Conservation (phyloP, 164 flowering plant genomes). For the Vitis vinifera region ASM3070453v1 NC_081805.1:3025001-3025500, state of each 20-base stretch:
- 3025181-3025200: no score
- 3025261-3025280: no score
- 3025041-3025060: slow-evolving; percentile 51
- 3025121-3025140: slow-evolving; percentile 5
- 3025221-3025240: no score
- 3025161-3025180: no score
- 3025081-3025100: slow-evolving; percentile 57
- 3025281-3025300: no score
- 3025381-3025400: not conserved
- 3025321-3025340: not conserved
- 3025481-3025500: not conserved
- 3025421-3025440: not conserved
- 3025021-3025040: slow-evolving; percentile 74
- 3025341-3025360: no score
- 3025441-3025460: not conserved
- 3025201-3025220: no score
- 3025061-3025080: slow-evolving; percentile 55
- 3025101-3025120: slow-evolving; percentile 65
- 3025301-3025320: not conserved
- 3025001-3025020: slow-evolving; percentile 74
- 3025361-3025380: not conserved
- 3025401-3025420: not conserved
- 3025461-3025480: no score
- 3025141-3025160: not conserved
- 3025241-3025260: no score